Percentiles rank a stretch among this genome's conserved stretches.
Evolutionary conservation across 2,329 filamentous ascomycete genomes (phyloP).

Genomic region (Microsporum canis): DNA sequence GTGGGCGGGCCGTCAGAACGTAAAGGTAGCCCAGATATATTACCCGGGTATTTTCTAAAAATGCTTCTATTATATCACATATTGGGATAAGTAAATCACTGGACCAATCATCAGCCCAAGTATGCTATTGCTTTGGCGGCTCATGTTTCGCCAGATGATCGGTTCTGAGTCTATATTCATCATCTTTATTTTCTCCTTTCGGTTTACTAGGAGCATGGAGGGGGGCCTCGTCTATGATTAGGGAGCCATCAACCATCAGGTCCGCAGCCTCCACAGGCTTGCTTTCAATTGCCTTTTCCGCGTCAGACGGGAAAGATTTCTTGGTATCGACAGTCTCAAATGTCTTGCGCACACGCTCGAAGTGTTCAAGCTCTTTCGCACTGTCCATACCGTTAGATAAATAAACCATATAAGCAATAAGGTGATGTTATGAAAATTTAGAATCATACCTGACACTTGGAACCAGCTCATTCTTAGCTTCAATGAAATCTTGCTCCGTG

Average conservation of each 20-base stretch:
- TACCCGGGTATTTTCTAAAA: not conserved
- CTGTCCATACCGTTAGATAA: conserved; percentile 38
- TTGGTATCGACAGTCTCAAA: conserved; percentile 58
- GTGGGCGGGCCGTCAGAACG: not conserved
- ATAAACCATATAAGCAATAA: not conserved
- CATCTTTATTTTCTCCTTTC: conserved; percentile 20
- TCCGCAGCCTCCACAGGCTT: not conserved
- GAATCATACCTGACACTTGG: conserved; percentile 57
- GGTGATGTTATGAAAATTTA: not conserved
- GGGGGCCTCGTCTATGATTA: conserved; percentile 28
- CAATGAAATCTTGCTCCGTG: conserved; percentile 74
- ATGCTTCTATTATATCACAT: conserved; percentile 9
- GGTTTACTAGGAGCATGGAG: conserved; percentile 20
- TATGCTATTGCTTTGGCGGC: not conserved
- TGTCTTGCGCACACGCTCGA: conserved; percentile 66
- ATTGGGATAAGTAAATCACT: not conserved
- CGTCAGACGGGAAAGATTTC: conserved; percentile 19
- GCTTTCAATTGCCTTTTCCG: not conserved
- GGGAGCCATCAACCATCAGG: not conserved
- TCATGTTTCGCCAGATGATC: conserved; percentile 23
- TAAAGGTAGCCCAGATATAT: not conserved
- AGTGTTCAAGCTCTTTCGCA: conserved; percentile 81
- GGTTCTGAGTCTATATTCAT: conserved; percentile 31
- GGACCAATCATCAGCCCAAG: no score
- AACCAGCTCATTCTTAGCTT: conserved; percentile 74